Evolutionary conservation across 2,329 filamentous ascomycete genomes (phyloP).

Genomic region (Aspergillus pseudotamarii): DNA sequence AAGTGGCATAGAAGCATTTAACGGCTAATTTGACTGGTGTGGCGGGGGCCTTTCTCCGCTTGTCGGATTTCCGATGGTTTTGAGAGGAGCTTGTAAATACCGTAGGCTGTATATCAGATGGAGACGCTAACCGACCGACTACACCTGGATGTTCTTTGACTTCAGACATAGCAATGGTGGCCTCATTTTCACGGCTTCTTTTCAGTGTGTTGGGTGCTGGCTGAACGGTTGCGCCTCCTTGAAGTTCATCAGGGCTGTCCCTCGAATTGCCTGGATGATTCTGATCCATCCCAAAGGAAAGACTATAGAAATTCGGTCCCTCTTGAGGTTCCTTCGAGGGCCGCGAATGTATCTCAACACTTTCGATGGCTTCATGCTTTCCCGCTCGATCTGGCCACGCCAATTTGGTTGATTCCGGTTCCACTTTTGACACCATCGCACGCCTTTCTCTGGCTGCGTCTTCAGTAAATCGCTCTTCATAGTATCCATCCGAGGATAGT

Average conservation of each 20-base stretch:
- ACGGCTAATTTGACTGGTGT: neutral
- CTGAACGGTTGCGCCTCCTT: slow-evolving; percentile 38
- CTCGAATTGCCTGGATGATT: slow-evolving; percentile 18
- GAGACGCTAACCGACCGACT: slow-evolving; percentile 25
- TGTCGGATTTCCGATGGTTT: slow-evolving; percentile 11
- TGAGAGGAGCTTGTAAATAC: slow-evolving; percentile 24
- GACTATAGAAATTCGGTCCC: neutral
- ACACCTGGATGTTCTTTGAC: slow-evolving; percentile 6
- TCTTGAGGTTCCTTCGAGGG: neutral
- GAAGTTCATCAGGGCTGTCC: slow-evolving; percentile 46
- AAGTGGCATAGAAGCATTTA: slow-evolving; percentile 20
- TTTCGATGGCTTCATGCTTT: slow-evolving; percentile 15
- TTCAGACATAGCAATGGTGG: slow-evolving; percentile 7
- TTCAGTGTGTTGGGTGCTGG: slow-evolving; percentile 19
- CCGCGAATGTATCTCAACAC: slow-evolving; percentile 21
- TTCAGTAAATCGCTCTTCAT: slow-evolving; percentile 29
- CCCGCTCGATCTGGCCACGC: neutral
- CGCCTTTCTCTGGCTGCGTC: slow-evolving; percentile 29
- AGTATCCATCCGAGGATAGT: slow-evolving; percentile 13
- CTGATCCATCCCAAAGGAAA: slow-evolving; percentile 6
- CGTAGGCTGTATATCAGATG: slow-evolving; percentile 37
- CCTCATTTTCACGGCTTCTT: slow-evolving; percentile 7
- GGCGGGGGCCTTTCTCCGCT: slow-evolving; percentile 8
- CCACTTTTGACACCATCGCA: slow-evolving; percentile 5
- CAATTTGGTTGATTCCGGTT: neutral